Conservation (phyloP, 331 rosid species). For the Cydonia oblonga region DNA sequence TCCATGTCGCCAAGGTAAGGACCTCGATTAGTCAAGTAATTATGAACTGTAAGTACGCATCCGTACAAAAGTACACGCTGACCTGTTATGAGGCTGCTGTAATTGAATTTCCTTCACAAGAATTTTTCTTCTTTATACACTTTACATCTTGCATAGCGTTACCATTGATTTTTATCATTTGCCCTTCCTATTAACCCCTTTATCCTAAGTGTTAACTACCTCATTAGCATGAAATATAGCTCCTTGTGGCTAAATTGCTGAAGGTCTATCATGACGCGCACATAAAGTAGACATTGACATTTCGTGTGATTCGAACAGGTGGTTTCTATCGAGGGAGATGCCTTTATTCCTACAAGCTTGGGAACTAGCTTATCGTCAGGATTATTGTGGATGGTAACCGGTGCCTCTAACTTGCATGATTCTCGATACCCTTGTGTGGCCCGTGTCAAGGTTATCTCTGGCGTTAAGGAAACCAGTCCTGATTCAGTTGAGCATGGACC, state of each 20-base stretch:
- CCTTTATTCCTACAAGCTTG: constrained; percentile 72
- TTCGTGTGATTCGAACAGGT: constrained; percentile 35
- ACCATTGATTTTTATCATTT: not conserved
- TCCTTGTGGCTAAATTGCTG: not conserved
- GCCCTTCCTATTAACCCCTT: not conserved
- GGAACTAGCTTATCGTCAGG: constrained; percentile 30
- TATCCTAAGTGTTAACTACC: not conserved
- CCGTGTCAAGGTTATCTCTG: constrained; percentile 50
- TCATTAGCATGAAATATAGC: not conserved
- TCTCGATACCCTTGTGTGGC: constrained; percentile 35
- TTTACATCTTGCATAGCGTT: not conserved
- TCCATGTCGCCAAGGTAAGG: constrained; percentile 50
- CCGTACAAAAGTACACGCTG: not conserved
- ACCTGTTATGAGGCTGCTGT: not conserved
- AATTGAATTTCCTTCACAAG: not conserved
- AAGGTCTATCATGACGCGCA: not conserved
- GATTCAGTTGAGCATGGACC: constrained; percentile 19
- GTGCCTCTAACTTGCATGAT: constrained; percentile 59
- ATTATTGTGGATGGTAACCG: constrained; percentile 73
- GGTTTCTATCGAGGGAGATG: constrained; percentile 45
- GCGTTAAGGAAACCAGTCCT: constrained; percentile 16
- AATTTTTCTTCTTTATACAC: not conserved
- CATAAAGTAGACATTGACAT: not conserved
- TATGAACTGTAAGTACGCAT: not conserved
- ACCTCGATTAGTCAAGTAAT: constrained; percentile 1